Conservation (phyloP, 148 eudicot genomes). For the Linanthus parryae region DNA sequence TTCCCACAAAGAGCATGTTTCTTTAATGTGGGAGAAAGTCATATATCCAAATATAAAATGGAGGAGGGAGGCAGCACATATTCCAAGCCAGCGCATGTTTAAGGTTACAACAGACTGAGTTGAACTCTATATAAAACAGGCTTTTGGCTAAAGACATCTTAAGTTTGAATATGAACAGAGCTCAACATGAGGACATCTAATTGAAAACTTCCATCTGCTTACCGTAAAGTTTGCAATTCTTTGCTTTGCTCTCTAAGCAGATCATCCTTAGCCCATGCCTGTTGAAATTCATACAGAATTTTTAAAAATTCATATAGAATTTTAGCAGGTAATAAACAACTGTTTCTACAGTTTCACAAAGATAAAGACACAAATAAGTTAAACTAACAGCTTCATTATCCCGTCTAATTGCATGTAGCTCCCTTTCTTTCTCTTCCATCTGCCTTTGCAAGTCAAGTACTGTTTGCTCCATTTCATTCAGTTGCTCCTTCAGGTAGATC, state of each 20-base stretch:
- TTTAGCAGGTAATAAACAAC: no score
- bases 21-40: neutral
- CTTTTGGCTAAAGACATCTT: neutral
- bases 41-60: neutral
- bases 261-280: slow-evolving; percentile 99
- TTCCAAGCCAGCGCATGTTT: neutral
- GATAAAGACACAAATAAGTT: no score
- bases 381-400: slow-evolving; percentile 90
- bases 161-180: no score
- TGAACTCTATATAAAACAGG: neutral
- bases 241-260: slow-evolving; percentile 83
- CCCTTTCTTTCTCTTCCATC: slow-evolving; percentile 77
- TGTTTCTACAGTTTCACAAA: no score
- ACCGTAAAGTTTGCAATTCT: slow-evolving; percentile 82
- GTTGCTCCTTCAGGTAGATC: slow-evolving; percentile 58
- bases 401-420: slow-evolving; percentile 75
- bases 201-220: slow-evolving; percentile 5
- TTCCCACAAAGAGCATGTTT: no score
- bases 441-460: slow-evolving; percentile 66
- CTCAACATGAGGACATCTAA: neutral
- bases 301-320: no score
- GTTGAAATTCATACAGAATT: no score
- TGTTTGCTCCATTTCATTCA: slow-evolving; percentile 62
- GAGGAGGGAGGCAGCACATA: neutral
- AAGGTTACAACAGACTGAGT: neutral